These are phyloP conservation scores for Fraxinus americana DNA, from an alignment of 257 asterid species.

Conservation along the genomic window DNA sequence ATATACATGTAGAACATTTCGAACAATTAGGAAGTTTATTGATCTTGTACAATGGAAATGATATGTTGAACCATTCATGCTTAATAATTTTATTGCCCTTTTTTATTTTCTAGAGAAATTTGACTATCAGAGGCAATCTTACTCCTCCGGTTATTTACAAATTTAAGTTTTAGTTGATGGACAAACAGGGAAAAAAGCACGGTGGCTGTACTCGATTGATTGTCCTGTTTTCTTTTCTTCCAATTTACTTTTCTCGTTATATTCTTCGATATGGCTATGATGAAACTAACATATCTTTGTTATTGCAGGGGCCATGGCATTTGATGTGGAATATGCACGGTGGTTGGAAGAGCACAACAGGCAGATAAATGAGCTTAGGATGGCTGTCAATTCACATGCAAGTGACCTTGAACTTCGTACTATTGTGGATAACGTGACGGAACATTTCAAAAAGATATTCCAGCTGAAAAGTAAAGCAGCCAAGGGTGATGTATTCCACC, in stretches of 20 bases:
- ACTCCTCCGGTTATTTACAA: not conserved
- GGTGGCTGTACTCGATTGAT: not conserved
- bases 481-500: slow-evolving; percentile 88
- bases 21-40: not conserved
- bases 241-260: slow-evolving; percentile 2
- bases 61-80: not conserved
- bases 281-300: not conserved
- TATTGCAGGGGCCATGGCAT: slow-evolving; percentile 26
- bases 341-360: slow-evolving; percentile 45
- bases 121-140: not conserved
- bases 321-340: slow-evolving; percentile 36
- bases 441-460: slow-evolving; percentile 71
- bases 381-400: slow-evolving; percentile 58
- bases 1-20: not conserved
- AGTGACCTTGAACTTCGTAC: slow-evolving; percentile 49
- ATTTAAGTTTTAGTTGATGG: not conserved
- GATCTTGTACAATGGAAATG: not conserved
- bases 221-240: not conserved
- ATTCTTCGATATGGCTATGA: not conserved
- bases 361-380: slow-evolving; percentile 21
- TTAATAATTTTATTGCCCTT: not conserved
- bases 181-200: too few relatives aligned
- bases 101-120: not conserved
- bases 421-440: slow-evolving; percentile 42
- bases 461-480: slow-evolving; percentile 88